Evolutionary conservation across 2,329 filamentous ascomycete genomes (phyloP).

Genomic region (Colletotrichum lentis): DNA sequence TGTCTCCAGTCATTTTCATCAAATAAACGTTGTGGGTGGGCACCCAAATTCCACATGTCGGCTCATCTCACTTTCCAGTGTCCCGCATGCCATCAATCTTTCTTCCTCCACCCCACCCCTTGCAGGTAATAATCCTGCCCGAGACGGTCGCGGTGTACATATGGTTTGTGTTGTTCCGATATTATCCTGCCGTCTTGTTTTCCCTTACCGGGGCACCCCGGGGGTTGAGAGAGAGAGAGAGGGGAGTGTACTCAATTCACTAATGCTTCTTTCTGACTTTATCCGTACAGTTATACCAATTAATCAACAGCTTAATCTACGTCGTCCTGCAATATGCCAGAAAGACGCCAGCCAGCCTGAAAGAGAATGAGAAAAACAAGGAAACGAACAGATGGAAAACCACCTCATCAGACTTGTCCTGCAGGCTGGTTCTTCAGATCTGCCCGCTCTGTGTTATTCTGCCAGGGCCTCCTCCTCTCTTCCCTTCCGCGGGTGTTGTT

Average conservation of each 20-base stretch:
- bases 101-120: background rate
- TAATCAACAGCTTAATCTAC: background rate
- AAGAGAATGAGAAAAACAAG: too few relatives aligned
- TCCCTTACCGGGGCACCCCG: background rate
- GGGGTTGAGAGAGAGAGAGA: background rate
- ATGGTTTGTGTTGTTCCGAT: background rate
- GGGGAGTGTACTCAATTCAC: background rate
- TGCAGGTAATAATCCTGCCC: constrained; percentile 3
- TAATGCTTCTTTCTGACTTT: too few relatives aligned
- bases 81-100: constrained; percentile 4
- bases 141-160: too few relatives aligned
- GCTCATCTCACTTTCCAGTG: constrained; percentile 7
- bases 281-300: background rate
- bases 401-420: background rate
- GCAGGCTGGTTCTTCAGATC: background rate
- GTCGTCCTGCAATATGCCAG: background rate
- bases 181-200: background rate
- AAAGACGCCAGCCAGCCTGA: background rate
- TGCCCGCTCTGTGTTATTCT: background rate
- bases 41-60: constrained; percentile 2
- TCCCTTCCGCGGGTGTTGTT: background rate
- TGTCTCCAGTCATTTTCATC: constrained; percentile 6
- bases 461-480: background rate
- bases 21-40: constrained; percentile 10
- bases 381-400: background rate